Base-by-base conservation (phyloP, 2,329 filamentous ascomycete genomes). In the Phoma sp. region DNA sequence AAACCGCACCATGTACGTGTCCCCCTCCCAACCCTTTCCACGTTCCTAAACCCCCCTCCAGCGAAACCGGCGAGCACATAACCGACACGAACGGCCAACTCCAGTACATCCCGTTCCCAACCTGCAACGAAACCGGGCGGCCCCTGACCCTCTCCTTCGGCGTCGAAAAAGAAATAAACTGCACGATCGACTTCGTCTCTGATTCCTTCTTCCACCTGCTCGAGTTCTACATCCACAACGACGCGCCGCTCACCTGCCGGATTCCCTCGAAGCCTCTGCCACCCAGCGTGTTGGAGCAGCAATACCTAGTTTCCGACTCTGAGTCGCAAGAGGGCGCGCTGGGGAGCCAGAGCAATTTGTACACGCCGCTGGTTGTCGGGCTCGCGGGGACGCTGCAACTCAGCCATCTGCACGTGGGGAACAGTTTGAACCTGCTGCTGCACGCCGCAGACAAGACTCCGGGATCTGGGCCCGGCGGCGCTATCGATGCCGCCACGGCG, bases 171-270 rank as follows among this genome's bases (percentile, higher is more conserved):
- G 92, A 96, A 72, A 77, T 91, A 64, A 93, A 93, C 79, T 95
- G 90, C 80, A 95, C 90, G 50, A 87, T 95, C 66, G 80, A 88
- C 70, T 83, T 90, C 77, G 82, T 93, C 66, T 82, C 84, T 67
- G 90, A 93, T 72, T 84, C 89, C 36, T 89, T 93, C 81, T 95
- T 91, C 81, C 90, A 95, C 77, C 64, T 93, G 46, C 88, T 93
- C 79, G 90, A 98, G 79, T 98, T 97, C 83, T 98, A 98, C 82
- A 88, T 98, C 74, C 95, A 98, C 82, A 92, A 89, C 79, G 95
- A 99, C 77, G 93, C 92, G 14, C 95, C 95, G 8, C 82, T 98
- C 44, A 87, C 91, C 49, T 99, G 95, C 77, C 93, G 95, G 47
- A 85, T 98, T 11, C 91, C 93, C 25, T 86, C 91, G 0, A 87